A percentile compares a stretch with the other conserved stretches of the same genome.
phyloP scores from a whole-genome alignment of 1,284 basidiomycete species.

The Tetrapyrgos nigripes region DNA sequence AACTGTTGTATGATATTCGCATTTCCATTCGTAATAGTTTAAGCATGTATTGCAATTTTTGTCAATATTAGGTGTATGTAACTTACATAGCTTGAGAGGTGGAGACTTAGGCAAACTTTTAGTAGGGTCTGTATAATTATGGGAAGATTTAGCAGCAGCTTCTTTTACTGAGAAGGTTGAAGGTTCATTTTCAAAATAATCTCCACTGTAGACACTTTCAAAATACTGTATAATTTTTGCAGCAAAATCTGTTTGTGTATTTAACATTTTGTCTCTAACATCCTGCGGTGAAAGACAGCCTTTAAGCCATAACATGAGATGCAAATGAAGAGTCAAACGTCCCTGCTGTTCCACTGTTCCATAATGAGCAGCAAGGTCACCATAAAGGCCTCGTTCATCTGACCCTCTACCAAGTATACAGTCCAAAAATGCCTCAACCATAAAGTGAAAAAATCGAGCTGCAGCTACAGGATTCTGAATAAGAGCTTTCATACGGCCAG shows the following conservation, averaged over 20 bases:
- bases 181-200: too few species aligned
- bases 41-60: not conserved
- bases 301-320: slow-evolving; percentile 37
- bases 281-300: slow-evolving; percentile 31
- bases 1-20: not conserved
- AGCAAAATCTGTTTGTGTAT: slow-evolving; percentile 21
- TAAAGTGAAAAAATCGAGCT: slow-evolving; percentile 30
- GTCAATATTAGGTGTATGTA: too few species aligned
- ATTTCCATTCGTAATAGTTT: not conserved
- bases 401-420: slow-evolving; percentile 22
- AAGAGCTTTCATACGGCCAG: slow-evolving; percentile 7
- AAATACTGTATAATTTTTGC: slow-evolving; percentile 19
- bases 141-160: not conserved
- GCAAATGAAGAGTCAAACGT: slow-evolving; percentile 37
- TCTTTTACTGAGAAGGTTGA: too few species aligned
- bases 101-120: slow-evolving; percentile 14
- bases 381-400: slow-evolving; percentile 25
- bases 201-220: slow-evolving; percentile 20
- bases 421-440: slow-evolving; percentile 30
- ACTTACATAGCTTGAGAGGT: slow-evolving; percentile 2
- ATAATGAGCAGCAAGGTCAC: slow-evolving; percentile 36
- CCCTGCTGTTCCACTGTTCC: slow-evolving; percentile 44
- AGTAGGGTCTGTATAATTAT: slow-evolving; percentile 14
- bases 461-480: slow-evolving; percentile 31
- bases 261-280: slow-evolving; percentile 27